These are phyloP conservation scores for Mycena sp. DNA, from an alignment of 1,284 basidiomycete genomes.

Conservation along the genomic window DNA sequence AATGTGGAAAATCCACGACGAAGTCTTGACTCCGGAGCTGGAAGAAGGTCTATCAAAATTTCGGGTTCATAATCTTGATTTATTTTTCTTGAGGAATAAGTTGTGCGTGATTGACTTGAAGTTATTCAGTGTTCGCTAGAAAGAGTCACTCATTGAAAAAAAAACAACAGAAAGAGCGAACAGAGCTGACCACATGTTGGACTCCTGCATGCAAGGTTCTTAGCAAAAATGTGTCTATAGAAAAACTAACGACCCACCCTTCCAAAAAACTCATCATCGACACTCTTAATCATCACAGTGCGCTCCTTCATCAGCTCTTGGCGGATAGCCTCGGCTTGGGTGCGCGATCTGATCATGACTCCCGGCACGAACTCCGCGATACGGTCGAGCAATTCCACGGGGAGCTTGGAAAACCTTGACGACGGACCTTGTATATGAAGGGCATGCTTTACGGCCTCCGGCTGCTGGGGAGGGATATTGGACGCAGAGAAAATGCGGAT, in stretches of 20 bases:
- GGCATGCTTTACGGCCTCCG: slow-evolving; percentile 41
- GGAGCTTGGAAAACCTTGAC: slow-evolving; percentile 15
- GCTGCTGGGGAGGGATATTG: slow-evolving; percentile 54
- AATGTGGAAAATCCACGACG: no score
- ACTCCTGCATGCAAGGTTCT: background rate
- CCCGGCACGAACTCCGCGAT: slow-evolving; percentile 18
- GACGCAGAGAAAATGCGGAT: slow-evolving; percentile 51
- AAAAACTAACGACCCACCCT: slow-evolving; percentile 6
- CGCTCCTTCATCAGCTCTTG: slow-evolving; percentile 25
- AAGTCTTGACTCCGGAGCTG: no score
- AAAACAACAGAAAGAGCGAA: background rate
- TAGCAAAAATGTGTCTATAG: background rate
- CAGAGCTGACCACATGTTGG: slow-evolving; percentile 10
- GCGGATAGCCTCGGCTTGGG: slow-evolving; percentile 15
- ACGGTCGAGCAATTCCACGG: slow-evolving; percentile 18
- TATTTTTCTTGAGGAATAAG: no score
- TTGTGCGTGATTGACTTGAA: no score
- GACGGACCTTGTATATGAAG: slow-evolving; percentile 1
- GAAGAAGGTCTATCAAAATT: no score
- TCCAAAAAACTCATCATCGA: slow-evolving; percentile 19
- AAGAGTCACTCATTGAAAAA: background rate
- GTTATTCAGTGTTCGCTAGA: slow-evolving; percentile 11
- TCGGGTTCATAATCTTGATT: no score
- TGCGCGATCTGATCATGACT: slow-evolving; percentile 11
- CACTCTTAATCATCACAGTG: slow-evolving; percentile 11